Evolutionary conservation across 495 filamentous ascomycete species (phyloP), one percentile per base, ranked within the genome.

Genomic region (Daldinia grandis): DNA sequence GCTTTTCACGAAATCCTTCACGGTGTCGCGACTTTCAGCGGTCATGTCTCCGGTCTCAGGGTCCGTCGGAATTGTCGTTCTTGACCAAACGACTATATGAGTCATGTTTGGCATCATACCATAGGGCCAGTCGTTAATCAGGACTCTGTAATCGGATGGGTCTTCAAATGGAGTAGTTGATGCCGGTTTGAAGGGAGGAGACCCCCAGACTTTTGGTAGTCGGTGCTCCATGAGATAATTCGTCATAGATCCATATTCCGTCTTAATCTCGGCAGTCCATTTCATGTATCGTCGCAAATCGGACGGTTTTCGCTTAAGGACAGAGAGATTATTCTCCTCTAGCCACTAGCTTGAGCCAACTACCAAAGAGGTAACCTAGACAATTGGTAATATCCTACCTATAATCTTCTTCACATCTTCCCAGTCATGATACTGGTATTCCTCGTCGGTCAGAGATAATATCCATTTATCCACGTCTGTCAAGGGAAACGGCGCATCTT

Each of bases 51-150:
- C 94, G n/a, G 80, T 86, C 28, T 80, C 79, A 5, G 79, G 62
- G 59, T 89, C 83, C 0, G 82, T 86, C 0, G 86, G 72, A 54
- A 93, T 87, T 4, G 81, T 76, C 8, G 87, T 87, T 76, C 82
- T 79, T 15, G 80, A 80, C 91, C 91, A 93, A 47, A 89, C 88
- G 3, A 92, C 85, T 28, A 93, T 81, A 75, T 93, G 91, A n/a
- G 81, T 81, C 73, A 97, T 91, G 33, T 88, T 90, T 5, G 87
- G 81, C 0, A 76, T 85, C 27, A 94, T 74, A 0, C 91, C 94
- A 76, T 98, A 97, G 0, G 93, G 93, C 94, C 94, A 98, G 81
- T 97, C 93, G 73, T 98, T 98, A 63, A 84, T 82, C 28, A 97
- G 81, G 64, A 96, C 90, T 69, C 85, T 88, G 78, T 87, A 93